These are phyloP conservation scores for Calophaca sinica DNA, from an alignment of 306 rosid species.

Conservation along the genomic window DNA sequence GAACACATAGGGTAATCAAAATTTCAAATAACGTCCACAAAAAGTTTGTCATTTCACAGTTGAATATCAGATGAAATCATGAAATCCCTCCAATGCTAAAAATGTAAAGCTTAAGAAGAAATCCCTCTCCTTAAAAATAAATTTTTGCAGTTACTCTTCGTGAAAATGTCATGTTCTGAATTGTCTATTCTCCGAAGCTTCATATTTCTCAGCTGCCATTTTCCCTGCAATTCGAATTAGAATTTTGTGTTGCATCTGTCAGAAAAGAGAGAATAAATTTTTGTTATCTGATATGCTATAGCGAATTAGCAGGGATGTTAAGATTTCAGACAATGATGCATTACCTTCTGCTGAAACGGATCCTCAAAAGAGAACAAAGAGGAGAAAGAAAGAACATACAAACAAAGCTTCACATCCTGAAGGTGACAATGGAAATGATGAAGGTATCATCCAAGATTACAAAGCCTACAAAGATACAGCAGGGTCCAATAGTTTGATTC, in stretches of 20 bases:
- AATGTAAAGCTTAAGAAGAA: slow-evolving; percentile 23
- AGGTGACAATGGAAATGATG: slow-evolving; percentile 40
- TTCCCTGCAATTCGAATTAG: not conserved
- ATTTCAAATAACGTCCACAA: not conserved
- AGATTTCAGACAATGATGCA: slow-evolving; percentile 39
- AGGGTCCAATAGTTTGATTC: slow-evolving; percentile 40
- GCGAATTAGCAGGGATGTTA: slow-evolving; percentile 51
- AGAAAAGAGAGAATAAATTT: not conserved
- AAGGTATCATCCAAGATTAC: slow-evolving; percentile 41
- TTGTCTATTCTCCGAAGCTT: not conserved
- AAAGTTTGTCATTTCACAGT: slow-evolving; percentile 29
- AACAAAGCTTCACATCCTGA: slow-evolving; percentile 44
- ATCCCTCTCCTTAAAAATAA: slow-evolving; percentile 13
- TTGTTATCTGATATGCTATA: slow-evolving; percentile 14
- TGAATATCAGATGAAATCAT: slow-evolving; percentile 35
- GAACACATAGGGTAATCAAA: not conserved
- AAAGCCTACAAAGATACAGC: slow-evolving; percentile 40
- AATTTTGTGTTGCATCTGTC: not conserved
- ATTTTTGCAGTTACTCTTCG: slow-evolving; percentile 8
- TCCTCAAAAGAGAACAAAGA: slow-evolving; percentile 52
- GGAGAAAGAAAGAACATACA: slow-evolving; percentile 51
- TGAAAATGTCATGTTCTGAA: not conserved
- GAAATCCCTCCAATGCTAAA: slow-evolving; percentile 23
- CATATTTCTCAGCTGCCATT: not conserved
- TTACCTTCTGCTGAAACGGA: slow-evolving; percentile 40